Evolutionary conservation across 2,329 filamentous ascomycete species (phyloP).

Genomic region (Macrophomina tecta): DNA sequence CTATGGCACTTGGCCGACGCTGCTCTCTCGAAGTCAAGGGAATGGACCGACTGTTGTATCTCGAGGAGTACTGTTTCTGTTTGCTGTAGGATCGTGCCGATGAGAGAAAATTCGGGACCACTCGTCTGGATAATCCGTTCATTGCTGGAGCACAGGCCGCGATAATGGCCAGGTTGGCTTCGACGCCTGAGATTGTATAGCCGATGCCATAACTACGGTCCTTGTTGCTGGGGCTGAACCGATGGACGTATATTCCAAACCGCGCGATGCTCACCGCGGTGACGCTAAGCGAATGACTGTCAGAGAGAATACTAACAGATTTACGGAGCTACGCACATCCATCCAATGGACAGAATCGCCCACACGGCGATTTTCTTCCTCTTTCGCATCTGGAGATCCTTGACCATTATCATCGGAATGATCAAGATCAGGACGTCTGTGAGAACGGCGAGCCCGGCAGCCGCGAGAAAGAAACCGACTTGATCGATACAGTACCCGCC

Average conservation of each 20-base stretch:
- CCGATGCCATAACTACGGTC: constrained; percentile 46
- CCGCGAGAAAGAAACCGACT: constrained; percentile 42
- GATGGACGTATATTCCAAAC: constrained; percentile 49
- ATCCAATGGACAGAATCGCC: constrained; percentile 43
- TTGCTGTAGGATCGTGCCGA: constrained; percentile 27
- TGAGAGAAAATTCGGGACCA: constrained; percentile 41
- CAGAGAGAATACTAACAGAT: neutral
- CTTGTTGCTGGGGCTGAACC: constrained; percentile 40
- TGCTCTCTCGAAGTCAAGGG: constrained; percentile 14
- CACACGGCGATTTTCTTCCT: constrained; percentile 45
- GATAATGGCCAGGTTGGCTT: constrained; percentile 56
- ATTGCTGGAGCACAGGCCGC: constrained; percentile 62
- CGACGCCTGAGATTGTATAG: constrained; percentile 45
- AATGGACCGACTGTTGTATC: constrained; percentile 4
- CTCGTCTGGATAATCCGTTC: constrained; percentile 51
- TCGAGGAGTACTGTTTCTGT: neutral
- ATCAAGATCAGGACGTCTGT: constrained; percentile 49
- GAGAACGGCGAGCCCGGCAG: constrained; percentile 43
- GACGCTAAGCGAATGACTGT: constrained; percentile 32
- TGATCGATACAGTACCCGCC: constrained; percentile 43
- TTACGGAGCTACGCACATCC: constrained; percentile 35
- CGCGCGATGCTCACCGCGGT: constrained; percentile 44
- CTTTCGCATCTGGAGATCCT: constrained; percentile 50
- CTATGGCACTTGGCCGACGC: neutral
- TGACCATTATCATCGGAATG: constrained; percentile 51